Conservation (phyloP, 2,329 filamentous ascomycete genomes). For the Apiospora arundinis region DNA sequence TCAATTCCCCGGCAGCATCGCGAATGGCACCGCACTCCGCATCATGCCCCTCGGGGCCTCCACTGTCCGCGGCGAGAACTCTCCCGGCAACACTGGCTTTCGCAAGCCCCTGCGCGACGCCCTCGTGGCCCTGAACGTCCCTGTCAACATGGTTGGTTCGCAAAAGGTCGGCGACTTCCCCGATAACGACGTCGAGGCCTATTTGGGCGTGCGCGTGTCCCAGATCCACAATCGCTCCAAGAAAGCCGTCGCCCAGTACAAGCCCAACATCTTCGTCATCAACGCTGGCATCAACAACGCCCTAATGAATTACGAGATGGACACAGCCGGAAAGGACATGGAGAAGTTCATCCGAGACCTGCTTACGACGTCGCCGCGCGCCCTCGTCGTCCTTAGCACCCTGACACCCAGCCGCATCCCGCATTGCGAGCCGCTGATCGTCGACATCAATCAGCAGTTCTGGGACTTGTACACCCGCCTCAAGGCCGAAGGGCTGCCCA, state of each 20-base stretch:
- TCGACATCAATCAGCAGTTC: conserved; percentile 16
- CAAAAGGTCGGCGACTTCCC: conserved; percentile 21
- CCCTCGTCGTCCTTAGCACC: conserved; percentile 20
- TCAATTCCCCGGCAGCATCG: conserved; percentile 26
- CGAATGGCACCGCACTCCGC: conserved; percentile 32
- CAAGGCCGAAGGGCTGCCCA: conserved; percentile 22
- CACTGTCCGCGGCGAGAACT: conserved; percentile 34
- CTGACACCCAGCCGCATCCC: conserved; percentile 24
- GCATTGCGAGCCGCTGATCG: conserved; percentile 11
- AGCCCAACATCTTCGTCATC: conserved; percentile 22
- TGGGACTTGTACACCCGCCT: conserved; percentile 2
- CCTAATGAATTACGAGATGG: background rate
- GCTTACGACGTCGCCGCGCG: conserved; percentile 1
- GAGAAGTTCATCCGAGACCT: conserved; percentile 17
- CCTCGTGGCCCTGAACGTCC: background rate
- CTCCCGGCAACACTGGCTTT: conserved; percentile 28
- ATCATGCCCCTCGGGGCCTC: conserved; percentile 38
- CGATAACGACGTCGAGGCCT: conserved; percentile 25
- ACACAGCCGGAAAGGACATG: conserved; percentile 5
- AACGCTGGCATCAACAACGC: conserved; percentile 24
- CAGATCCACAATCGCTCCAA: conserved; percentile 21
- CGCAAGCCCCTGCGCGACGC: conserved; percentile 21
- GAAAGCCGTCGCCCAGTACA: conserved; percentile 6
- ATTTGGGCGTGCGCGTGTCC: conserved; percentile 20
- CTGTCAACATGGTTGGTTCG: conserved; percentile 25